These are phyloP conservation scores for Truncatella angustata DNA, from an alignment of 2,329 filamentous ascomycete genomes.

Conservation along the genomic window DNA sequence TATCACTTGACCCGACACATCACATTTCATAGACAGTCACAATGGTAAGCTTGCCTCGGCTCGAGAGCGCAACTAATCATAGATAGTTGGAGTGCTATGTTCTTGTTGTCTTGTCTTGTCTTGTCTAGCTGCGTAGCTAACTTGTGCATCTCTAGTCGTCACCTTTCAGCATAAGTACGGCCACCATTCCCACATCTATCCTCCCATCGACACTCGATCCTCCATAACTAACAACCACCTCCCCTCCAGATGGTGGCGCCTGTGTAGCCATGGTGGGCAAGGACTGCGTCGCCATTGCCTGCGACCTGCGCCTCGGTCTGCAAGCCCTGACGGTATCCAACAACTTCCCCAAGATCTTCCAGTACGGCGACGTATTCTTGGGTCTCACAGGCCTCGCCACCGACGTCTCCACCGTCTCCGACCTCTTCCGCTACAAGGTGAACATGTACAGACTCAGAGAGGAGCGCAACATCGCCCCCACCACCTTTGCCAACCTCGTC, in stretches of 20 bases:
- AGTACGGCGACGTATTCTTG: slow-evolving; percentile 92
- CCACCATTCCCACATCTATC: too few species aligned
- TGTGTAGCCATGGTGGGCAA: slow-evolving; percentile 99
- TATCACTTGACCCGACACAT: not conserved
- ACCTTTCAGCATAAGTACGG: slow-evolving; percentile 92
- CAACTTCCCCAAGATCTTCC: slow-evolving; percentile 99
- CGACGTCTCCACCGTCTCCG: slow-evolving; percentile 89
- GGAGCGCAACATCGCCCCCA: slow-evolving; percentile 91
- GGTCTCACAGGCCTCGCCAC: slow-evolving; percentile 95
- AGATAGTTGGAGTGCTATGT: too few species aligned
- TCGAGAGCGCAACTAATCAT: too few species aligned
- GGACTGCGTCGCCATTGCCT: slow-evolving; percentile 98
- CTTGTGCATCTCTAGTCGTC: slow-evolving; percentile 59
- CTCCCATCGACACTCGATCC: slow-evolving; percentile 14
- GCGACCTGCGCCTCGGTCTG: slow-evolving; percentile 94
- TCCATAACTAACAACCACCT: not conserved
- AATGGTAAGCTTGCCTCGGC: slow-evolving; percentile 33
- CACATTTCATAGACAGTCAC: slow-evolving; percentile 6
- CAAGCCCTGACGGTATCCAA: slow-evolving; percentile 97
- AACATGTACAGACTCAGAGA: slow-evolving; percentile 99
- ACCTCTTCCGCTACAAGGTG: slow-evolving; percentile 99
- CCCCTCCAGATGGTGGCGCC: slow-evolving; percentile 72
- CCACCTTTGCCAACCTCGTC: slow-evolving; percentile 96
- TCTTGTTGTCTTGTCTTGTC: too few species aligned
- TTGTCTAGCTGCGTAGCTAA: too few species aligned